Evolutionary conservation across 2,329 filamentous ascomycete species (phyloP).

Genomic region (Byssochlamys sp.): DNA sequence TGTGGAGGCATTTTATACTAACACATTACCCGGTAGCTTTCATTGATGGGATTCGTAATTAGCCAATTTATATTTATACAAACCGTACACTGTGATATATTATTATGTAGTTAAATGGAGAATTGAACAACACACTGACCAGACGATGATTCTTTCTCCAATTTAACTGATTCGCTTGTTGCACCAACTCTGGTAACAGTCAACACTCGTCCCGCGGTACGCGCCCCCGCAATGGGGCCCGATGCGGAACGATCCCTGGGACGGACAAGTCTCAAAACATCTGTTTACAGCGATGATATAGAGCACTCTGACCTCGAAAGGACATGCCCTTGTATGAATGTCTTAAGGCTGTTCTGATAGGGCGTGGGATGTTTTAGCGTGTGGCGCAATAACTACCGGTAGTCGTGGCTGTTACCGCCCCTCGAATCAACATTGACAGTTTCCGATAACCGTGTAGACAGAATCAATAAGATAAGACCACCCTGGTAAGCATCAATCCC

Average conservation of each 20-base stretch:
- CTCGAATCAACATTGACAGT: not conserved
- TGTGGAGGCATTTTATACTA: too few relatives aligned
- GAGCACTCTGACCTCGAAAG: too few relatives aligned
- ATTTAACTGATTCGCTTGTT: not conserved
- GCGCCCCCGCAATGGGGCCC: not conserved
- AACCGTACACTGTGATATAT: too few relatives aligned
- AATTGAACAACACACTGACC: not conserved
- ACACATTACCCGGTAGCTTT: too few relatives aligned
- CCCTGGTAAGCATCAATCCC: too few relatives aligned
- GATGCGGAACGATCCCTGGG: not conserved
- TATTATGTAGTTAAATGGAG: too few relatives aligned
- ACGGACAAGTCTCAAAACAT: too few relatives aligned
- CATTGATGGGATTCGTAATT: too few relatives aligned
- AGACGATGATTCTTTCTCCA: not conserved
- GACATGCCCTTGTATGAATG: too few relatives aligned
- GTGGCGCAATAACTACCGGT: not conserved
- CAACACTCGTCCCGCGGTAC: not conserved
- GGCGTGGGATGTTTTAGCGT: not conserved
- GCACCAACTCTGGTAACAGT: not conserved
- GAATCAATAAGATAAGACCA: not conserved
- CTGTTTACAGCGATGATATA: too few relatives aligned
- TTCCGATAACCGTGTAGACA: not conserved
- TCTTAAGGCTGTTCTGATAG: not conserved
- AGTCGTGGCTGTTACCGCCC: not conserved
- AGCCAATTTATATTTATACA: too few relatives aligned